Base-by-base conservation (phyloP, 805 yeast species). In the Candida peoriensis region DNA sequence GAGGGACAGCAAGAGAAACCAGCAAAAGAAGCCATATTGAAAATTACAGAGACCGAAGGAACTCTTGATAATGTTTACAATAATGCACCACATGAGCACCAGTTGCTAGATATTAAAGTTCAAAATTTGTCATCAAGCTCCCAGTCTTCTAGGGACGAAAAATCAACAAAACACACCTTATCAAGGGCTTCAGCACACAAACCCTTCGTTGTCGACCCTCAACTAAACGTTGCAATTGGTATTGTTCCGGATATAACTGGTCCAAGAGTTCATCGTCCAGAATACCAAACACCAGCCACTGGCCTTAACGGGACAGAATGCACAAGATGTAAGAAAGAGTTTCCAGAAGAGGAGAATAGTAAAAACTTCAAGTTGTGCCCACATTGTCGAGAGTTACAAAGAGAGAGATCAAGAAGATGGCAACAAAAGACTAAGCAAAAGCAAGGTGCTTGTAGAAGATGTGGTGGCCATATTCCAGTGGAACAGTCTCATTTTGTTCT, bases 371-470 rank as follows among this genome's bases (percentile, higher is more conserved):
- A 75, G 50, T 57, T 77, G 34, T 79, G 86, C 50, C 69, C 70
- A 20, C 84, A 76, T 48, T 79, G 86, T 50, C 67, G 85, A 24
- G 78, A 72, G 33, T 55, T 76, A 32, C 86, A 79, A 51, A 57
- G 85, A 32, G 76, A 75, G 50, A 57, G 85, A 41, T 70, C 78
- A 5, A 60, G 79, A 40, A 61, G 81, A 42, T 79, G 85, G 85
- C 84, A 78, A 48, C 60, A 63, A 50, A 70, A 70, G 42, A 77
- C 81, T 5, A 76, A 73, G 45, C 68, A 66, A 43, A 78, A 74
- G 43, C 66, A 62, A 20, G 83, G 83, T 8, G 80, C 75, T 4
- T 78, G 86, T 48, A 64, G 81, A 33, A 58, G 86, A 33, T 78
- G 86, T 59, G 85, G 83, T 8, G 54, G 64, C 8, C 62, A 58